Evolutionary conservation across 768 basidiomycete species (phyloP).

Genomic region (Boletus vermiculosoides): DNA sequence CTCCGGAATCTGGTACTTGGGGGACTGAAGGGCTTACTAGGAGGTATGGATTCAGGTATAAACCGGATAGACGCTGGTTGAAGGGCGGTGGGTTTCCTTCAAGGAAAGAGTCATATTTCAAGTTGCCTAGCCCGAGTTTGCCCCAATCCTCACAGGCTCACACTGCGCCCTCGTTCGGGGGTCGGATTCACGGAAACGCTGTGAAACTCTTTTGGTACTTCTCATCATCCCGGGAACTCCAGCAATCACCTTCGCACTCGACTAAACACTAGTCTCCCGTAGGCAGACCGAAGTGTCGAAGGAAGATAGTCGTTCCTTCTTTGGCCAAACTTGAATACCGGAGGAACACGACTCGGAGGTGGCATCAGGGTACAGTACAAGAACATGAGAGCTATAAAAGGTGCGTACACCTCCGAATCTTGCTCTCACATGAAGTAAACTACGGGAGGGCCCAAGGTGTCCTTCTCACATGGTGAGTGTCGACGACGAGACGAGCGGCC

Average conservation of each 20-base stretch:
- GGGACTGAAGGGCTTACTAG: slow-evolving; percentile 8
- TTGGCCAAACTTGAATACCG: not conserved
- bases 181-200: not conserved
- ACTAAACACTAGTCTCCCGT: not conserved
- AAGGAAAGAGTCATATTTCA: not conserved
- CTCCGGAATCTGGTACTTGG: not conserved
- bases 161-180: not conserved
- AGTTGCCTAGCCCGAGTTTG: not conserved
- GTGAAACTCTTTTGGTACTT: slow-evolving; percentile 7
- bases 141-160: not conserved
- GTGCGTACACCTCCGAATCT: slow-evolving; percentile 32
- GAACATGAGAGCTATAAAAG: slow-evolving; percentile 64
- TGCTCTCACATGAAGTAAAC: slow-evolving; percentile 5
- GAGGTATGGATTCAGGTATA: not conserved
- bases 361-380: not conserved
- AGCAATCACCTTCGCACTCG: not conserved
- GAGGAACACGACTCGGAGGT: not conserved
- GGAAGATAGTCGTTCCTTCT: not conserved
- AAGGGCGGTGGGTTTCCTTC: slow-evolving; percentile 12
- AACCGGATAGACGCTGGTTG: slow-evolving; percentile 11
- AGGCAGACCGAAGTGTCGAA: no score
- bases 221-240: slow-evolving; percentile 16
- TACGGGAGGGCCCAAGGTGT: slow-evolving; percentile 42
- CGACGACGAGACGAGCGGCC: not conserved
- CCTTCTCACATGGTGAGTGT: slow-evolving; percentile 62